Conservation (phyloP, 2,329 filamentous ascomycete species). For the Pseudocercospora pini-densiflorae region DNA sequence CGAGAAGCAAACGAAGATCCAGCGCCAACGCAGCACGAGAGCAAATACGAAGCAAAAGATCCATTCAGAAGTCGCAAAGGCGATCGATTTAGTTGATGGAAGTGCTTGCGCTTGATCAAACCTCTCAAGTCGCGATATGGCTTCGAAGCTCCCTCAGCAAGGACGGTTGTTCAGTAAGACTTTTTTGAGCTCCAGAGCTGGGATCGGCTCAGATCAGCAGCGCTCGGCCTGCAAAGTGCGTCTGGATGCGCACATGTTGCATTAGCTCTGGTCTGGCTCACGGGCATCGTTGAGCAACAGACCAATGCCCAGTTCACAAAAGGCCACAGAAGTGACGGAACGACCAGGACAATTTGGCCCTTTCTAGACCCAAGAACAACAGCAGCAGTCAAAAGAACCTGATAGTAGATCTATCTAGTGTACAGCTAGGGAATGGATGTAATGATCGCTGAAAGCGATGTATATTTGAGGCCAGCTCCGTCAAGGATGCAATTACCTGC, state of each 20-base stretch:
- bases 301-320: background rate
- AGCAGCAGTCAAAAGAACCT: background rate
- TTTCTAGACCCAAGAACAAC: background rate
- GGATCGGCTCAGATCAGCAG: background rate
- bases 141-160: background rate
- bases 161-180: background rate
- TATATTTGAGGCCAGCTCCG: background rate
- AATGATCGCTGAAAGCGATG: background rate
- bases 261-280: background rate
- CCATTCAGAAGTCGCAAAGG: constrained; percentile 81
- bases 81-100: constrained; percentile 69
- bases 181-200: background rate
- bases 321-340: background rate
- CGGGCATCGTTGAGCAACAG: background rate
- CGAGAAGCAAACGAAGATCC: constrained; percentile 60
- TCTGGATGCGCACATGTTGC: background rate
- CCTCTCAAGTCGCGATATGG: background rate
- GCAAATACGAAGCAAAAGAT: constrained; percentile 82
- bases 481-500: background rate
- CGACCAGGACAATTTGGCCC: background rate
- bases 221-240: background rate
- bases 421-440: constrained; percentile 11
- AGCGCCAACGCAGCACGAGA: constrained; percentile 81
- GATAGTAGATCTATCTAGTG: background rate
- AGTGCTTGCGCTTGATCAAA: background rate